These are phyloP conservation scores for Vitis rotundifolia DNA, from an alignment of 164 flowering plant genomes.

Conservation along the genomic window DNA sequence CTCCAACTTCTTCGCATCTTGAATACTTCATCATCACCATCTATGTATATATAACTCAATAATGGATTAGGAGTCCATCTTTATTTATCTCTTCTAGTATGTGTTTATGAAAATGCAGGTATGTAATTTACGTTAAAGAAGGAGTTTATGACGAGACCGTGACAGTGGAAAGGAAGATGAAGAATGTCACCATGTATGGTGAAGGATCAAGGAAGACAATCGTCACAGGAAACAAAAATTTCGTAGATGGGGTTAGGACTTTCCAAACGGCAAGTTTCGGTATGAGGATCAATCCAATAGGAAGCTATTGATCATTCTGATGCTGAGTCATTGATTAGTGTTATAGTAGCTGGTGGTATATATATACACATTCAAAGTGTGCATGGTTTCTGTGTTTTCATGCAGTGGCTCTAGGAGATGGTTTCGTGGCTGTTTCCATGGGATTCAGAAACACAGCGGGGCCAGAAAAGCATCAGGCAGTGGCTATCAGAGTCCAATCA, in stretches of 20 bases:
- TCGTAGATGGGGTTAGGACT: constrained; percentile 61
- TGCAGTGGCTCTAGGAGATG: constrained; percentile 36
- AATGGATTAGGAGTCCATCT: too few relatives aligned
- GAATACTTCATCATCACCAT: too few relatives aligned
- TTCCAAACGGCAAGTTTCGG: constrained; percentile 72
- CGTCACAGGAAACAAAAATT: constrained; percentile 67
- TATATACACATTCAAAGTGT: neutral
- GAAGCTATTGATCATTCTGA: too few relatives aligned
- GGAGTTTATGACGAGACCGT: constrained; percentile 73
- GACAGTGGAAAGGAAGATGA: constrained; percentile 53
- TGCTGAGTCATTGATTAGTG: too few relatives aligned
- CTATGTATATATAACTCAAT: too few relatives aligned
- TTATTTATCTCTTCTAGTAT: neutral
- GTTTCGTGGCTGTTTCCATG: constrained; percentile 32
- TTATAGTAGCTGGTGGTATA: too few relatives aligned
- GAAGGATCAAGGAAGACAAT: constrained; percentile 79
- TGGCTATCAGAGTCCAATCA: constrained; percentile 47
- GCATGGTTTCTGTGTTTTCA: neutral
- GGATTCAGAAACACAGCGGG: constrained; percentile 51
- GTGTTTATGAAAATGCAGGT: constrained; percentile 33
- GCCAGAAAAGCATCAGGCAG: constrained; percentile 56
- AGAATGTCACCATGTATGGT: constrained; percentile 71
- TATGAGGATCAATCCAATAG: constrained; percentile 4
- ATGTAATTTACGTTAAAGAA: constrained; percentile 57
- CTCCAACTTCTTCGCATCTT: too few relatives aligned